Percentiles rank a stretch among this genome's conserved stretches.
These are phyloP conservation scores for Diaporthe batatas DNA, from an alignment of 2,329 filamentous ascomycete genomes.

Conservation along the genomic window DNA sequence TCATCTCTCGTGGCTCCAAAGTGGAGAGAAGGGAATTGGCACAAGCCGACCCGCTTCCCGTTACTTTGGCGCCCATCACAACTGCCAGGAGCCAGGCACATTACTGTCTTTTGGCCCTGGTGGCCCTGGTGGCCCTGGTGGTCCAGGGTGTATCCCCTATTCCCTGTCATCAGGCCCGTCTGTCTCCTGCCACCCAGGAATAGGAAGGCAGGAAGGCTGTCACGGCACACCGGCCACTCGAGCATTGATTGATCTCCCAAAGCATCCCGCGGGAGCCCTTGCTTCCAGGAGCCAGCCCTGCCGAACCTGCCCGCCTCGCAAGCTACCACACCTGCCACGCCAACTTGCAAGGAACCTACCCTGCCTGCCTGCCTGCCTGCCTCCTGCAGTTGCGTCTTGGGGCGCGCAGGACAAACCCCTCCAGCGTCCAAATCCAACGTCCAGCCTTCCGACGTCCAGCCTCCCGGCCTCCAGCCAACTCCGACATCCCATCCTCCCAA, in stretches of 20 bases:
- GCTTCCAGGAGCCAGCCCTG: conserved; percentile 7
- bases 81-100: background rate
- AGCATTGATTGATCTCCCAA: conserved; percentile 23
- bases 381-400: conserved; percentile 4
- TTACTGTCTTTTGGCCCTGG: background rate
- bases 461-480: background rate
- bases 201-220: conserved; percentile 33
- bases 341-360: too few species aligned
- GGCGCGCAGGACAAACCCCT: conserved; percentile 20
- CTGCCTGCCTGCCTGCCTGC: too few species aligned
- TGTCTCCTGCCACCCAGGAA: background rate
- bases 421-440: background rate
- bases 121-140: too few species aligned
- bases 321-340: background rate
- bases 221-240: conserved; percentile 27
- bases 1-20: conserved; percentile 30
- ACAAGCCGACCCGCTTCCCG: conserved; percentile 31
- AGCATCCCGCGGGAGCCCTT: conserved; percentile 21
- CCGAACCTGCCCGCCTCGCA: background rate
- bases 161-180: conserved; percentile 26
- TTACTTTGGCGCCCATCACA: conserved; percentile 9
- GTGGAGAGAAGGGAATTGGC: conserved; percentile 33
- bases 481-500: conserved; percentile 19
- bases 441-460: conserved; percentile 15
- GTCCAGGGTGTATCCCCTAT: conserved; percentile 22